A percentile compares a stretch with the other conserved stretches of the same genome.
These are phyloP conservation scores for Lipomyces spencermartinsiae DNA, from an alignment of 805 yeast genomes.

Conservation along the genomic window DNA sequence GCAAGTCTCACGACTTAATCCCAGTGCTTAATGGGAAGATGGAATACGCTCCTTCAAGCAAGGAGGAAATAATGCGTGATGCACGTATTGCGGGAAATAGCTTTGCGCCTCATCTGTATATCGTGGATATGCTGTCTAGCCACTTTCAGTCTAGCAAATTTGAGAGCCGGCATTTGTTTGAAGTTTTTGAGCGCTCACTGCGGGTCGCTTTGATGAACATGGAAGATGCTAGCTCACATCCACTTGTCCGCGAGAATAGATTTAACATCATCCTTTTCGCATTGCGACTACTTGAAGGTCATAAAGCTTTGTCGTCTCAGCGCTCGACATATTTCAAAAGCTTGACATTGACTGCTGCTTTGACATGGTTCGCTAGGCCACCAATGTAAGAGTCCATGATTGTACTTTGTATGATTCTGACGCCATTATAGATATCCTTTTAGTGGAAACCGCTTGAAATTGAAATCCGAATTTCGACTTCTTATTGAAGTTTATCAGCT, in stretches of 20 bases:
- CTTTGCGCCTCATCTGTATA: slow-evolving; percentile 70
- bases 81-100: slow-evolving; percentile 57
- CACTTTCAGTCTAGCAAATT: slow-evolving; percentile 79
- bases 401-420: background rate
- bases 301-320: slow-evolving; percentile 56
- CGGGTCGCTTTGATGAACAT: slow-evolving; percentile 56
- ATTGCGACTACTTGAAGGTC: slow-evolving; percentile 65
- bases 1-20: slow-evolving; percentile 46
- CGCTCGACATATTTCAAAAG: slow-evolving; percentile 55
- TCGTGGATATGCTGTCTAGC: slow-evolving; percentile 72
- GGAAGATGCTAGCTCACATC: slow-evolving; percentile 74
- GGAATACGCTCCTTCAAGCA: slow-evolving; percentile 90
- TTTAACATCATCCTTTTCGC: slow-evolving; percentile 76
- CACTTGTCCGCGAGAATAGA: slow-evolving; percentile 75
- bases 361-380: slow-evolving; percentile 77
- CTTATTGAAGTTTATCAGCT: slow-evolving; percentile 59
- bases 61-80: slow-evolving; percentile 58
- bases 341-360: slow-evolving; percentile 65
- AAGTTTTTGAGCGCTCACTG: slow-evolving; percentile 67
- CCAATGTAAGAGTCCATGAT: slow-evolving; percentile 45
- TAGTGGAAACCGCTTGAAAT: slow-evolving; percentile 79
- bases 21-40: slow-evolving; percentile 70
- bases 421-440: slow-evolving; percentile 61
- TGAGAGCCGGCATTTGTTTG: slow-evolving; percentile 72
- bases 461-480: slow-evolving; percentile 68